Percentiles rank a stretch among this genome's conserved stretches.
Evolutionary conservation across 2,329 filamentous ascomycete genomes (phyloP).

Genomic region (Fusarium illudens): DNA sequence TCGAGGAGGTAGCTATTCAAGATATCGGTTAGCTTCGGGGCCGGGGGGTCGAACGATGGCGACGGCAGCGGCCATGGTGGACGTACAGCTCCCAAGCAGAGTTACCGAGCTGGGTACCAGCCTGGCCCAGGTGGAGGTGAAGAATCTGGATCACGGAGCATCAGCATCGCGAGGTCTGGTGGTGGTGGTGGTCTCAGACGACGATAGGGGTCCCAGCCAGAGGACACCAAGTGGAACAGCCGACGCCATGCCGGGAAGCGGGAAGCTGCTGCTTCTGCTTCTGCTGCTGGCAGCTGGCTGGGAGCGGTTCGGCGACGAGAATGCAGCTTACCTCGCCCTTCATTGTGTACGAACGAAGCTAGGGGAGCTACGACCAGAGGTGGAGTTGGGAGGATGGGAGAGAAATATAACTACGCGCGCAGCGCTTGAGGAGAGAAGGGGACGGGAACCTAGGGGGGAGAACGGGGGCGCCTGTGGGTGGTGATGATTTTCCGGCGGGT

Average conservation of each 20-base stretch:
- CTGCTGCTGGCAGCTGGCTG: neutral
- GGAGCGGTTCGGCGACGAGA: neutral
- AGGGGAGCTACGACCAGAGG: constrained; percentile 32
- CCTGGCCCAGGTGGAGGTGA: constrained; percentile 72
- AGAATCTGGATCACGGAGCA: constrained; percentile 58
- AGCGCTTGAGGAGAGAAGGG: constrained; percentile 42
- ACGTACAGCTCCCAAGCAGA: constrained; percentile 80
- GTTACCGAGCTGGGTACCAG: constrained; percentile 78
- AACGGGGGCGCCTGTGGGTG: constrained; percentile 42
- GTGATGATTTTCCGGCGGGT: constrained; percentile 48
- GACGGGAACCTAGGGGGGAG: constrained; percentile 42
- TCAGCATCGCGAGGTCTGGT: constrained; percentile 26
- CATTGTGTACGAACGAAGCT: constrained; percentile 53
- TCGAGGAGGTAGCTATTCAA: constrained; percentile 72
- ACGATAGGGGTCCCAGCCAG: constrained; percentile 8
- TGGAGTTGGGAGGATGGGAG: constrained; percentile 33
- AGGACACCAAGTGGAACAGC: constrained; percentile 35
- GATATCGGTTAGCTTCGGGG: constrained; percentile 37
- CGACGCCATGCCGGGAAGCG: constrained; percentile 11
- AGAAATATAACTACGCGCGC: constrained; percentile 48
- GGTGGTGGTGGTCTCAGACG: neutral
- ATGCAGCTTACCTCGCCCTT: constrained; percentile 63
- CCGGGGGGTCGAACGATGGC: constrained; percentile 1
- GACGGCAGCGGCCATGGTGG: constrained; percentile 28
- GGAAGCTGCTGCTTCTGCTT: neutral